These are phyloP conservation scores for Takashimella koratensis DNA, from an alignment of 1,284 basidiomycete species.

Conservation along the genomic window DNA sequence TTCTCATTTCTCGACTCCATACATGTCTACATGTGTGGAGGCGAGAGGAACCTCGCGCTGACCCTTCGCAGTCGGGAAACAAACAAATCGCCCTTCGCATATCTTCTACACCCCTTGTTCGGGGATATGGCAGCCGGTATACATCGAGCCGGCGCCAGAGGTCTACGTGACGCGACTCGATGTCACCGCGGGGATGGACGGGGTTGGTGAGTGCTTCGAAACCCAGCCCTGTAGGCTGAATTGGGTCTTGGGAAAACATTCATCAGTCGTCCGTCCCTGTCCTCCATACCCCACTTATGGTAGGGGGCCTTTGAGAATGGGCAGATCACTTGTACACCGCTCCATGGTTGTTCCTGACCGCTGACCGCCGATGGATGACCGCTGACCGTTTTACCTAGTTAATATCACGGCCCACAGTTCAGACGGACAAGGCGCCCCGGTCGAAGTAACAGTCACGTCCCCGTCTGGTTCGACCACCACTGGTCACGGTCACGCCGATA, in stretches of 20 bases:
- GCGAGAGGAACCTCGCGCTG: too few relatives aligned
- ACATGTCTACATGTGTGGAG: too few relatives aligned
- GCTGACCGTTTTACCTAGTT: too few relatives aligned
- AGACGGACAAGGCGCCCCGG: neutral
- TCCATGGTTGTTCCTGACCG: too few relatives aligned
- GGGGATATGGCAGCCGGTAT: constrained; percentile 24
- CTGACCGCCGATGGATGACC: too few relatives aligned
- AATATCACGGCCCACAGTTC: constrained; percentile 9
- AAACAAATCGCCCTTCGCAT: constrained; percentile 16
- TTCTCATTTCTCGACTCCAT: too few relatives aligned
- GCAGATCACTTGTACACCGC: too few relatives aligned
- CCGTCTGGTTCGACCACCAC: constrained; percentile 1
- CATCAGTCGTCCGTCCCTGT: too few relatives aligned
- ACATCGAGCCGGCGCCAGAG: constrained; percentile 20
- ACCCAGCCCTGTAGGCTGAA: neutral
- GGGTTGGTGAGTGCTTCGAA: constrained; percentile 8
- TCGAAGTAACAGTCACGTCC: constrained; percentile 1
- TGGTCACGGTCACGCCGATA: constrained; percentile 6
- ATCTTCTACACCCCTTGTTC: constrained; percentile 25
- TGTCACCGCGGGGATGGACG: constrained; percentile 15
- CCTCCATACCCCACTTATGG: too few relatives aligned
- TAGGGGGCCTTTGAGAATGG: too few relatives aligned
- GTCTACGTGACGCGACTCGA: constrained; percentile 12
- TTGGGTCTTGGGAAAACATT: neutral
- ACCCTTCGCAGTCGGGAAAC: constrained; percentile 23